These are phyloP conservation scores for Tulasnella sp. DNA, from an alignment of 768 basidiomycete species.

Conservation along the genomic window DNA sequence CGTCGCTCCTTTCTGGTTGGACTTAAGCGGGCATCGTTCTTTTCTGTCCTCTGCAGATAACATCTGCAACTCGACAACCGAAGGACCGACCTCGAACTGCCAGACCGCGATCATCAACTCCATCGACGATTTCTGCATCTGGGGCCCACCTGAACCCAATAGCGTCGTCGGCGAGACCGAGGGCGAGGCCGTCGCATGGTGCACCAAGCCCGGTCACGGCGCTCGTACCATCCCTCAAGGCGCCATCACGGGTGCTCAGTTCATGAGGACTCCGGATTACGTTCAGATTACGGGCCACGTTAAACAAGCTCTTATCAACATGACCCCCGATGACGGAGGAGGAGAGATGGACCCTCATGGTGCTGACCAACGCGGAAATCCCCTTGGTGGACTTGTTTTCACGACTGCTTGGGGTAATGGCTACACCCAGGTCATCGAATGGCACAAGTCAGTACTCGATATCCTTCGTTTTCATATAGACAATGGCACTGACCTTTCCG, in stretches of 20 bases:
- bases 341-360: slow-evolving; percentile 24
- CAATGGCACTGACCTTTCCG: not conserved
- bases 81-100: slow-evolving; percentile 49
- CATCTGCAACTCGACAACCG: slow-evolving; percentile 53
- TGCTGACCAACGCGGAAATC: slow-evolving; percentile 18
- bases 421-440: slow-evolving; percentile 17
- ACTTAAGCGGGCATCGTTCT: not conserved
- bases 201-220: slow-evolving; percentile 20
- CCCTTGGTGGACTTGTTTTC: slow-evolving; percentile 19
- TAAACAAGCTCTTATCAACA: slow-evolving; percentile 33
- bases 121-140: slow-evolving; percentile 26
- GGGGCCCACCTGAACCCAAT: slow-evolving; percentile 16
- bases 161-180: slow-evolving; percentile 28
- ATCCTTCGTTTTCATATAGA: not conserved
- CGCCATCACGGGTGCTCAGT: slow-evolving; percentile 53
- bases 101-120: slow-evolving; percentile 60
- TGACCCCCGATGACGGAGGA: slow-evolving; percentile 27
- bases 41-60: slow-evolving; percentile 29
- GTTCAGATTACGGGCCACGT: slow-evolving; percentile 54
- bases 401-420: slow-evolving; percentile 14
- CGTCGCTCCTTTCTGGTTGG: not conserved
- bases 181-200: slow-evolving; percentile 29
- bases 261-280: slow-evolving; percentile 61
- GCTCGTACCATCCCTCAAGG: slow-evolving; percentile 21
- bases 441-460: slow-evolving; percentile 12